These are phyloP conservation scores for Tetrapisispora taiwanensis DNA, from an alignment of 805 yeast species.

Conservation along the genomic window DNA sequence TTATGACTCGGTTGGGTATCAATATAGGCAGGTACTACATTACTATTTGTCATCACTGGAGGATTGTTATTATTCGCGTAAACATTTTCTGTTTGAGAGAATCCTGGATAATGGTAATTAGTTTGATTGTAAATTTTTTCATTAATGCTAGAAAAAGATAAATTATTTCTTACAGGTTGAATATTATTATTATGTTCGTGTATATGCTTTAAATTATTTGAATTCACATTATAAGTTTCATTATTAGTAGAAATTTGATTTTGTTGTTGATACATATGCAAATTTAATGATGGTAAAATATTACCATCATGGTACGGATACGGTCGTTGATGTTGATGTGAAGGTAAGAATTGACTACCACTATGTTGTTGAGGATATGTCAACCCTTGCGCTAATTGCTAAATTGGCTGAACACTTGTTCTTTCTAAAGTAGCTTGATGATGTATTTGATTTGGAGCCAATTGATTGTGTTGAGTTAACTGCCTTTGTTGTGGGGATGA, in stretches of 20 bases:
- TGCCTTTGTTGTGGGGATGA: neutral
- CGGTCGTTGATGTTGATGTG: neutral
- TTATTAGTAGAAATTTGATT: neutral
- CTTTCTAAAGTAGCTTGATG: neutral
- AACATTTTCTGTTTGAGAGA: neutral
- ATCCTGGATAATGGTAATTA: conserved; percentile 1
- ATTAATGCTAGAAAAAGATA: neutral
- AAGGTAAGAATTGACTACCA: neutral
- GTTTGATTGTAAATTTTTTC: neutral
- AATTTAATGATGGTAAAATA: neutral
- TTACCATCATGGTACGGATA: neutral
- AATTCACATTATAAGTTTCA: neutral
- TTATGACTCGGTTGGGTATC: neutral
- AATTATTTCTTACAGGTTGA: neutral
- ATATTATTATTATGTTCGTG: neutral
- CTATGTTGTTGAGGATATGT: neutral
- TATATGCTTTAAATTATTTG: neutral
- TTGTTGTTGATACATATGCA: neutral
- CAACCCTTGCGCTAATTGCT: conserved; percentile 2
- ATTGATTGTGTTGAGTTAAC: neutral
- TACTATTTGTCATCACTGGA: no score
- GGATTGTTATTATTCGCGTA: neutral
- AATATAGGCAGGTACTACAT: neutral
- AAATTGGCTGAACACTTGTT: neutral
- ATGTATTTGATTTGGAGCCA: neutral